Percentiles rank a stretch among this genome's conserved stretches.
Evolutionary conservation across 2,329 filamentous ascomycete species (phyloP).

Genomic region (Fusarium succisae): DNA sequence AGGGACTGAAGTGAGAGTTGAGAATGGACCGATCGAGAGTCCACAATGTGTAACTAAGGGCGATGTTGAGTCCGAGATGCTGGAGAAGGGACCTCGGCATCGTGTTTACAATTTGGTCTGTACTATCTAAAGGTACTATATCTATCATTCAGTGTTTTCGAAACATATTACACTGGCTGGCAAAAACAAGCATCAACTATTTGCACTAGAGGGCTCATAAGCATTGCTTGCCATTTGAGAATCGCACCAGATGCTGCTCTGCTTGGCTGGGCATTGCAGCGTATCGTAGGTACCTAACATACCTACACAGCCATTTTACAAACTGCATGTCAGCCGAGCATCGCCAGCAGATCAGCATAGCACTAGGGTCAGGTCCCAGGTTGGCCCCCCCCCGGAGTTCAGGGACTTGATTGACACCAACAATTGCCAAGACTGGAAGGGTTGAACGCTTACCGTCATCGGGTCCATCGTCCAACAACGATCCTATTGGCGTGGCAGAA

Average conservation of each 20-base stretch:
- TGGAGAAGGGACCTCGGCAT: neutral
- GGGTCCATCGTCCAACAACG: slow-evolving; percentile 20
- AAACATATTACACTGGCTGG: neutral
- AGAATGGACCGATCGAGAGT: slow-evolving; percentile 20
- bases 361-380: slow-evolving; percentile 28
- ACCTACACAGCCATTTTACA: slow-evolving; percentile 28
- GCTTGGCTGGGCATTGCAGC: neutral
- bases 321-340: slow-evolving; percentile 36
- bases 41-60: neutral
- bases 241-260: neutral
- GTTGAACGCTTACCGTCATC: slow-evolving; percentile 33
- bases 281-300: slow-evolving; percentile 7
- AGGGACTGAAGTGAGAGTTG: neutral
- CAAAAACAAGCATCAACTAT: slow-evolving; percentile 9
- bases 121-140: neutral
- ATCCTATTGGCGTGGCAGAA: slow-evolving; percentile 2
- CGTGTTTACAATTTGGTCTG: neutral
- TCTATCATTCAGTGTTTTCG: neutral
- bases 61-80: neutral
- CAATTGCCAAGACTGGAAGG: slow-evolving; percentile 29
- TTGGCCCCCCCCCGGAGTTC: slow-evolving; percentile 9
- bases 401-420: slow-evolving; percentile 34
- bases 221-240: neutral
- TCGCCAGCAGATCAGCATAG: slow-evolving; percentile 33
- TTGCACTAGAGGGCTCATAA: neutral